Evolutionary conservation across 352 stramenopile genomes (phyloP).

Genomic region (Phytophthora agathidicida): DNA sequence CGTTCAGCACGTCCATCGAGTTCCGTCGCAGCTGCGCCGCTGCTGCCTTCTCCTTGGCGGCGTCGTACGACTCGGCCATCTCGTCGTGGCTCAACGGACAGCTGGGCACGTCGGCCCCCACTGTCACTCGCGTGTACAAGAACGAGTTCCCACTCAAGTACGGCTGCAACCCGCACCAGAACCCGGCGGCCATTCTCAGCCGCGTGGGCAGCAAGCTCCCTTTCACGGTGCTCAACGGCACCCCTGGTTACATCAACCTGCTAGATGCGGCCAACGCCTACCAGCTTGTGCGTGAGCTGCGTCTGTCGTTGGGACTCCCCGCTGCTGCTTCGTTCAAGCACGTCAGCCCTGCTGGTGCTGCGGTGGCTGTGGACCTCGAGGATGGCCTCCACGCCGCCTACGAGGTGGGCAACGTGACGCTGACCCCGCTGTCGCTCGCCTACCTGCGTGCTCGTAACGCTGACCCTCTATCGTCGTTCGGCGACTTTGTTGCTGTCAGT

Average conservation of each 20-base stretch:
- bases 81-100: constrained; percentile 96
- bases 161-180: constrained; percentile 99
- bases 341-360: constrained; percentile 95
- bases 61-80: constrained; percentile 98
- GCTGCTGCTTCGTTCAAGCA: constrained; percentile 99
- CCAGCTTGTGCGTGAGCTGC: constrained; percentile 98
- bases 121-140: constrained; percentile 96
- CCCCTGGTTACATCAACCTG: constrained; percentile 99
- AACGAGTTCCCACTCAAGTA: constrained; percentile 94
- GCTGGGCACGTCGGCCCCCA: constrained; percentile 67
- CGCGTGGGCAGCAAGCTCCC: constrained; percentile 74
- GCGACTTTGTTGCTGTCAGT: constrained; percentile 98
- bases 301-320: constrained; percentile 92
- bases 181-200: constrained; percentile 90
- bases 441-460: constrained; percentile 99
- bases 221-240: constrained; percentile 91
- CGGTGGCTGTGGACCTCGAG: constrained; percentile 97
- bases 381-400: constrained; percentile 94
- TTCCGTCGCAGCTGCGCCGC: constrained; percentile 88
- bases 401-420: constrained; percentile 90
- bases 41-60: constrained; percentile 80
- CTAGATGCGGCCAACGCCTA: constrained; percentile 99
- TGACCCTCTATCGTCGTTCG: constrained; percentile 99
- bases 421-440: constrained; percentile 96
- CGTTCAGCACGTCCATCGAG: constrained; percentile 90